These are phyloP conservation scores for Penicillium brasilianum DNA, from an alignment of 2,329 filamentous ascomycete species.

Conservation along the genomic window DNA sequence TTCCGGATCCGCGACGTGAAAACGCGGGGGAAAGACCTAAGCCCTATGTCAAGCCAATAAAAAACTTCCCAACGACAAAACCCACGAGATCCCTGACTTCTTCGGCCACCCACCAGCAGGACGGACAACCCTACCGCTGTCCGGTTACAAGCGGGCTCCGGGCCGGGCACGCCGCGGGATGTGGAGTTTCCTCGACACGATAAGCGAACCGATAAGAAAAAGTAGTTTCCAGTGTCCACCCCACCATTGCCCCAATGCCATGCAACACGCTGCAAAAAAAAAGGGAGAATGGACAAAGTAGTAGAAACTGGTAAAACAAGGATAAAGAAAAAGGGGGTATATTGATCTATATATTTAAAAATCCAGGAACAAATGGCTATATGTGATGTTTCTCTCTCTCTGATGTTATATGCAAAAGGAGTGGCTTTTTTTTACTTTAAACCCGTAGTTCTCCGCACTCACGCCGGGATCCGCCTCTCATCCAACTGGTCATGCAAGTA, in stretches of 20 bases:
- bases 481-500: conserved; percentile 38
- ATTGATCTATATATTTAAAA: conserved; percentile 33
- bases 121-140: not conserved
- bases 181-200: not conserved
- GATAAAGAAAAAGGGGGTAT: conserved; percentile 30
- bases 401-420: not conserved
- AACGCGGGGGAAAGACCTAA: conserved; percentile 4
- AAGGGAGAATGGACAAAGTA: no score
- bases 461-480: conserved; percentile 22
- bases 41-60: not conserved
- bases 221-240: not conserved
- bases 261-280: not conserved
- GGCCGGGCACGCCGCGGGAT: conserved; percentile 5
- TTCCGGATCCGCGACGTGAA: not conserved
- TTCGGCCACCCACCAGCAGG: not conserved
- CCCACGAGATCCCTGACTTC: not conserved
- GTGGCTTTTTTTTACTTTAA: no score
- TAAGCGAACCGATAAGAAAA: conserved; percentile 1
- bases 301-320: not conserved
- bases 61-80: not conserved
- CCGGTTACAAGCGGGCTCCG: conserved; percentile 11
- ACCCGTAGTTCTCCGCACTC: no score
- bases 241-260: not conserved
- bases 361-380: no score
- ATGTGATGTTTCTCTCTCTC: conserved; percentile 9